Conservation (phyloP, 495 filamentous ascomycete species). For the Monascus purpureus region DNA sequence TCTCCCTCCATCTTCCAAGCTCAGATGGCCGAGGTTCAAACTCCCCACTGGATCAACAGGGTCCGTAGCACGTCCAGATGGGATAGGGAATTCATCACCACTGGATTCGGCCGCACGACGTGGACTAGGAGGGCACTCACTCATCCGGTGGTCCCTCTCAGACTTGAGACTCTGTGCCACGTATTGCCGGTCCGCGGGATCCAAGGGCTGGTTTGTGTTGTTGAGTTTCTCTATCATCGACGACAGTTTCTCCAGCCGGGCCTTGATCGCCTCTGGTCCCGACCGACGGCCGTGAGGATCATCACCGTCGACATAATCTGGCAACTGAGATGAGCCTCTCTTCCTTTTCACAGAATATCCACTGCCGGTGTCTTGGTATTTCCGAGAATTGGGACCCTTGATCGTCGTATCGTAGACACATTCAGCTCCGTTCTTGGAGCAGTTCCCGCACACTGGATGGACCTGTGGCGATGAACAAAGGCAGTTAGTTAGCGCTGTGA, state of each 20-base stretch:
- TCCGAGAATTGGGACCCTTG: slow-evolving; percentile 11
- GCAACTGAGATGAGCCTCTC: slow-evolving; percentile 13
- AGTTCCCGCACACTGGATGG: slow-evolving; percentile 36
- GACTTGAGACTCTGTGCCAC: slow-evolving; percentile 11
- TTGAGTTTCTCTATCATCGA: slow-evolving; percentile 31
- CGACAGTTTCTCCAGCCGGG: slow-evolving; percentile 31
- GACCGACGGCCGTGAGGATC: slow-evolving; percentile 15
- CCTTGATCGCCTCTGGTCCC: slow-evolving; percentile 25
- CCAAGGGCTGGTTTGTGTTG: slow-evolving; percentile 16
- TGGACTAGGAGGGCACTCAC: slow-evolving; percentile 17
- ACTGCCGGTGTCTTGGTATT: slow-evolving; percentile 5
- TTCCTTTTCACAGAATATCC: slow-evolving; percentile 24
- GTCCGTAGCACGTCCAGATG: slow-evolving; percentile 30
- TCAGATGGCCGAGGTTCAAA: slow-evolving; percentile 33
- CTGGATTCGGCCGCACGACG: slow-evolving; percentile 23
- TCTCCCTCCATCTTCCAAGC: slow-evolving; percentile 30
- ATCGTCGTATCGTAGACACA: slow-evolving; percentile 28
- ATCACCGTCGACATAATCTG: slow-evolving; percentile 9
- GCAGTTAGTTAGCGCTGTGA: too few species aligned
- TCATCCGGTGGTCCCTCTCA: slow-evolving; percentile 8
- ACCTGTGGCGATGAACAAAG: too few species aligned
- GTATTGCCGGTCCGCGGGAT: slow-evolving; percentile 11
- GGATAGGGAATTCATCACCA: slow-evolving; percentile 33
- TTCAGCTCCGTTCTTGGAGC: slow-evolving; percentile 27
- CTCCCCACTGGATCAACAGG: slow-evolving; percentile 31